Conservation (phyloP, 2,329 filamentous ascomycete genomes). For the Metarhizium sp. region DNA sequence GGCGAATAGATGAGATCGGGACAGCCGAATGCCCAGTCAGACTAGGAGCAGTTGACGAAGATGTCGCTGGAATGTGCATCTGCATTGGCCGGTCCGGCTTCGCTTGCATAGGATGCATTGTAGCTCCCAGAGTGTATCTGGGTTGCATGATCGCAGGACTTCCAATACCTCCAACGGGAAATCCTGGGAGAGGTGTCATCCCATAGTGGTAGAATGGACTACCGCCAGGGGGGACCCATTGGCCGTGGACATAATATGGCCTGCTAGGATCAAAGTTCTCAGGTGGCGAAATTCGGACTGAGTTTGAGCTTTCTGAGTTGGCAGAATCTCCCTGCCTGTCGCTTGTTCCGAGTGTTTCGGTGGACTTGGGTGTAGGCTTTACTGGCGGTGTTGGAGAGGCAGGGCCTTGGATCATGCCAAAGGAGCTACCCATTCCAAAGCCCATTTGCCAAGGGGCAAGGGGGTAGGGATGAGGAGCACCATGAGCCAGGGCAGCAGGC, state of each 20-base stretch:
- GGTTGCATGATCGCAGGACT: conserved; percentile 11
- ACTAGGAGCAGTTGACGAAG: conserved; percentile 9
- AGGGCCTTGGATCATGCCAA: conserved; percentile 16
- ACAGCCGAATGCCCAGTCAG: conserved; percentile 19
- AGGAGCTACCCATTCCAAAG: conserved; percentile 20
- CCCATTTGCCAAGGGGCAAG: conserved; percentile 33
- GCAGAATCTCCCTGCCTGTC: conserved; percentile 22
- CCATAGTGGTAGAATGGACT: conserved; percentile 16
- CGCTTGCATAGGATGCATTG: conserved; percentile 12
- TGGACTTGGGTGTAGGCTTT: conserved; percentile 11
- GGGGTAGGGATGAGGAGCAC: conserved; percentile 21
- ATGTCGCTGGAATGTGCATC: conserved; percentile 9
- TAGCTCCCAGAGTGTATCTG: conserved; percentile 6
- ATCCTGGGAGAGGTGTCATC: conserved; percentile 19
- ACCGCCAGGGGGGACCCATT: conserved; percentile 29
- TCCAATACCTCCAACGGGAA: conserved; percentile 15
- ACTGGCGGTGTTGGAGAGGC: conserved; percentile 13
- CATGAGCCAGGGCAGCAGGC: conserved; percentile 19
- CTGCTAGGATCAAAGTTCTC: conserved; percentile 37
- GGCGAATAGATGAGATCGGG: conserved; percentile 49
- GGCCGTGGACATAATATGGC: conserved; percentile 35
- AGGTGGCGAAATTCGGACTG: conserved; percentile 26
- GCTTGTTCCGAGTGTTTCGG: conserved; percentile 12
- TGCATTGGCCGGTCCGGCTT: conserved; percentile 8
- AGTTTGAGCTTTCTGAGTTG: conserved; percentile 20